A percentile compares a stretch with the other conserved stretches of the same genome.
phyloP scores from a whole-genome alignment of 108 stramenopile species.

The Stephanodiscus minutulus region DNA sequence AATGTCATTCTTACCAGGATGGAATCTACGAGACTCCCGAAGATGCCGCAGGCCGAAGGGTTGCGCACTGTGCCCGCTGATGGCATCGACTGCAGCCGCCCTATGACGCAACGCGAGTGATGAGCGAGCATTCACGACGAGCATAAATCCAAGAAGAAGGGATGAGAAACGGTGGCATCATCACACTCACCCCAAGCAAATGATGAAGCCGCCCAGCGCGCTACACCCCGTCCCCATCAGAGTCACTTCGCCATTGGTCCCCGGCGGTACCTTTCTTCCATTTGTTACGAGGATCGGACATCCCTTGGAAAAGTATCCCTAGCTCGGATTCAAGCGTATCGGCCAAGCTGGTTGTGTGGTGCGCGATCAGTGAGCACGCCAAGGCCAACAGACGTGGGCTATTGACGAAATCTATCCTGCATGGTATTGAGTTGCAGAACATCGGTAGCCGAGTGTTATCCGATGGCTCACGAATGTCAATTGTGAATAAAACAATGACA shows the following conservation, averaged over 20 bases:
- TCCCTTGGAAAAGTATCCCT: conserved; percentile 64
- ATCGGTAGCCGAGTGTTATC: conserved; percentile 2
- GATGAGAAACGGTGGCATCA: too few species aligned
- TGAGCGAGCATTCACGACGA: not conserved
- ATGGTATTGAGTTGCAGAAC: too few species aligned
- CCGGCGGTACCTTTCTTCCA: conserved; percentile 63
- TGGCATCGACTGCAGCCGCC: conserved; percentile 47
- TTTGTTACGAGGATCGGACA: conserved; percentile 69
- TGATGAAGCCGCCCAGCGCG: conserved; percentile 63
- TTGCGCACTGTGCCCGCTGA: conserved; percentile 16
- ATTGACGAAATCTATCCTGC: conserved; percentile 21
- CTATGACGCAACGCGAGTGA: conserved; percentile 9
- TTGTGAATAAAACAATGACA: not conserved
- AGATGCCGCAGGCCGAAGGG: conserved; percentile 56
- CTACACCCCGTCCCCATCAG: conserved; percentile 60
- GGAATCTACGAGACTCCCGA: conserved; percentile 77
- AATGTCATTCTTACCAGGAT: conserved; percentile 41
- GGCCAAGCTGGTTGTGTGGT: conserved; percentile 79
- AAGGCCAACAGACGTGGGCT: conserved; percentile 45
- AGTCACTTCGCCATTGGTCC: conserved; percentile 86
- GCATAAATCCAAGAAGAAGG: not conserved
- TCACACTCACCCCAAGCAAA: conserved; percentile 59
- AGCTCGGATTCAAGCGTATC: conserved; percentile 86
- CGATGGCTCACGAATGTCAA: not conserved
- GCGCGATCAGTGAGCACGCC: conserved; percentile 70